Conservation (phyloP, 768 basidiomycete species). For the Saitozyma sp. region DNA sequence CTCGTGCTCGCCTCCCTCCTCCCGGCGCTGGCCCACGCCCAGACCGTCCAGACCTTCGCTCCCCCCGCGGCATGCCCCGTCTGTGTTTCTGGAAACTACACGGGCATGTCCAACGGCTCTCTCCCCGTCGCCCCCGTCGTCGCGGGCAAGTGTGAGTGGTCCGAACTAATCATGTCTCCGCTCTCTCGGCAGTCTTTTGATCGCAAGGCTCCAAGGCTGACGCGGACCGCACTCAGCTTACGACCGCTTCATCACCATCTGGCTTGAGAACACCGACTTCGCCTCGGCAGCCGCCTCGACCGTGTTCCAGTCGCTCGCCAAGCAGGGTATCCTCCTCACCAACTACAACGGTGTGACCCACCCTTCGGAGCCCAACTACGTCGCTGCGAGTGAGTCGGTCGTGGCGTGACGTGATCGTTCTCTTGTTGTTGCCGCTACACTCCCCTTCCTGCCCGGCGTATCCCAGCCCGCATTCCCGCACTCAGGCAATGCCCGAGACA, state of each 20-base stretch:
- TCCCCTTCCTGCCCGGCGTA: too few species aligned
- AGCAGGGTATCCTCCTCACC: constrained; percentile 59
- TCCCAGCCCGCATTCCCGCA: too few species aligned
- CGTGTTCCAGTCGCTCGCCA: constrained; percentile 54
- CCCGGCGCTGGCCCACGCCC: constrained; percentile 1
- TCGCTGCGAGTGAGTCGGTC: constrained; percentile 49
- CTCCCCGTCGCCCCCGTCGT: constrained; percentile 55
- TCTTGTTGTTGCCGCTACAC: background rate
- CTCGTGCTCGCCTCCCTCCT: constrained; percentile 6
- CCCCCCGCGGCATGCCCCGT: constrained; percentile 47
- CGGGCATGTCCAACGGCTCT: constrained; percentile 56
- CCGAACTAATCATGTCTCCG: too few species aligned
- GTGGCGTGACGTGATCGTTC: background rate
- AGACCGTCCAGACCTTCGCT: constrained; percentile 44
- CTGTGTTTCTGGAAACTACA: constrained; percentile 52
- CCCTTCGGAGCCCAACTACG: constrained; percentile 62
- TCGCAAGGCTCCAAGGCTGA: too few species aligned
- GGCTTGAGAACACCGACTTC: constrained; percentile 68
- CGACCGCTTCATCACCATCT: constrained; percentile 61
- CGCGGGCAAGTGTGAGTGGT: constrained; percentile 45
- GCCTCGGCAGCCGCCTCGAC: constrained; percentile 39
- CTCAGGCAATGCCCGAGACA: background rate
- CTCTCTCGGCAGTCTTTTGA: too few species aligned
- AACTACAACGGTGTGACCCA: constrained; percentile 45
- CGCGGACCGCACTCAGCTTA: constrained; percentile 42